These are phyloP conservation scores for Colletotrichum graminicola DNA, from an alignment of 2,329 filamentous ascomycete genomes.

Conservation along the genomic window DNA sequence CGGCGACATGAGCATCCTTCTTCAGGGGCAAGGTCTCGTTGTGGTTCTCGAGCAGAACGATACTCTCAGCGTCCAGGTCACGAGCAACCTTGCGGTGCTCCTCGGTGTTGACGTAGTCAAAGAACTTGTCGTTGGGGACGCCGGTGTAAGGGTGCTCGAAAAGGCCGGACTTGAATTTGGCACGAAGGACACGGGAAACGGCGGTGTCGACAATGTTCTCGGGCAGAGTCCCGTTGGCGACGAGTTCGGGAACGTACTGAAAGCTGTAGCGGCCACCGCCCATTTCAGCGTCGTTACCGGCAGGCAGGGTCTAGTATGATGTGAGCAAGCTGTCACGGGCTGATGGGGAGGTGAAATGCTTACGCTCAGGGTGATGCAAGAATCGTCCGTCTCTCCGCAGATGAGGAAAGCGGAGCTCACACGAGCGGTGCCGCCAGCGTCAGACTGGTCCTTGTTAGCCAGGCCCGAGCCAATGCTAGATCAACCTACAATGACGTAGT, in stretches of 20 bases:
- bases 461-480: neutral
- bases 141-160: constrained; percentile 78
- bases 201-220: constrained; percentile 73
- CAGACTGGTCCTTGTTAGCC: constrained; percentile 50
- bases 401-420: constrained; percentile 74
- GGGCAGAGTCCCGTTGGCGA: constrained; percentile 71
- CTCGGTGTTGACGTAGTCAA: constrained; percentile 71
- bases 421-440: constrained; percentile 79
- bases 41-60: constrained; percentile 71
- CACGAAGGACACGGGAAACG: constrained; percentile 72
- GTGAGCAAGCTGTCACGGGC: constrained; percentile 18
- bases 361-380: constrained; percentile 72
- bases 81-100: constrained; percentile 70
- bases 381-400: constrained; percentile 72
- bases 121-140: constrained; percentile 66
- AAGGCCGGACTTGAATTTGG: constrained; percentile 77
- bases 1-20: constrained; percentile 76
- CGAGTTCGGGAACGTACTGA: constrained; percentile 73
- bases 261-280: constrained; percentile 81
- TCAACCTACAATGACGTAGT: constrained; percentile 63
- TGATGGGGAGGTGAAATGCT: constrained; percentile 39
- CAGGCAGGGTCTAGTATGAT: constrained; percentile 64
- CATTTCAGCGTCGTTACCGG: constrained; percentile 82
- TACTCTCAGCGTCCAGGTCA: constrained; percentile 73
- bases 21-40: constrained; percentile 64